Evolutionary conservation across 2,329 filamentous ascomycete genomes (phyloP).

Genomic region (Colletotrichum gloeosporioides): DNA sequence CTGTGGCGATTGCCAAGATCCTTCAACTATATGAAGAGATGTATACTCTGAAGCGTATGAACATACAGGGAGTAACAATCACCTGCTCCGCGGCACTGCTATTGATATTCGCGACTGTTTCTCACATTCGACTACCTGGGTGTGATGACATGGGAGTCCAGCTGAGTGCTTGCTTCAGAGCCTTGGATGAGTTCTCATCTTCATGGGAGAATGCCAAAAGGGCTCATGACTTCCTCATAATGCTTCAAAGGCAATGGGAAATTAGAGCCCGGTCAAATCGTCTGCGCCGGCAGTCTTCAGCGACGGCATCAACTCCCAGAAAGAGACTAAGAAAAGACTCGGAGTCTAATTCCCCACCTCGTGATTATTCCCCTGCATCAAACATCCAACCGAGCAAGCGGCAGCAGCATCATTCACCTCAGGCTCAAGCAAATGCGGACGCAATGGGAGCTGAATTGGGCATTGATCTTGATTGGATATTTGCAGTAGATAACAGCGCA

Average conservation of each 20-base stretch:
- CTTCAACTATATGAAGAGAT: neutral
- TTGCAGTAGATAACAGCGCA: neutral
- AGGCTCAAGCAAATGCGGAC: neutral
- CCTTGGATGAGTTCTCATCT: neutral
- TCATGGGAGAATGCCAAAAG: constrained; percentile 28
- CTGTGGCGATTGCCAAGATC: neutral
- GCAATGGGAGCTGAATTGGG: neutral
- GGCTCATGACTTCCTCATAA: constrained; percentile 25
- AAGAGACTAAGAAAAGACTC: neutral
- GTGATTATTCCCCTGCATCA: neutral
- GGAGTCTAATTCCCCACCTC: neutral
- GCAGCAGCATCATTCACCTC: neutral
- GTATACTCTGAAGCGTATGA: neutral
- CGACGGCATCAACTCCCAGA: neutral
- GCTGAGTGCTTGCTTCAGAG: neutral
- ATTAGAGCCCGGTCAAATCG: neutral
- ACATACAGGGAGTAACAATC: neutral
- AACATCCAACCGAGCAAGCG: neutral
- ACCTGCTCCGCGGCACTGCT: neutral
- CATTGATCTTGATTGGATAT: neutral
- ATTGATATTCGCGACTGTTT: neutral
- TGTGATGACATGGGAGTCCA: neutral
- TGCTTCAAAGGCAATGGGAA: constrained; percentile 22
- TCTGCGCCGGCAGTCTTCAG: neutral
- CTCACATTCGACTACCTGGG: neutral